These are phyloP conservation scores for Lachnellula occidentalis DNA, from an alignment of 2,329 filamentous ascomycete species.

Conservation along the genomic window DNA sequence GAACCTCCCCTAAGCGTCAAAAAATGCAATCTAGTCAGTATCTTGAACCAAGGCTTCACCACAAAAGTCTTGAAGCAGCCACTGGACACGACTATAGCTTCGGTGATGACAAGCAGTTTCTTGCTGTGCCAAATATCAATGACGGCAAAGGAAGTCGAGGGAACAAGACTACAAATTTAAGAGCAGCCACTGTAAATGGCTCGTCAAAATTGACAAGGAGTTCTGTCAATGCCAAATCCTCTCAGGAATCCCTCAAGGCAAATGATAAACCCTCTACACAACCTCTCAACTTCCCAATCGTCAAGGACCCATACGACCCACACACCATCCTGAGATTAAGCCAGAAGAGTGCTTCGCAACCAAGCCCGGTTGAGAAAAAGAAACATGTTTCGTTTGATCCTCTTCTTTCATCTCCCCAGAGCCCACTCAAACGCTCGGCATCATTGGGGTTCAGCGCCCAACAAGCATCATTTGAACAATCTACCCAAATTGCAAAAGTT, in stretches of 20 bases:
- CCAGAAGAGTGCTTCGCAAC: slow-evolving; percentile 55
- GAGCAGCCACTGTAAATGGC: neutral
- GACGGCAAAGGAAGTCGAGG: neutral
- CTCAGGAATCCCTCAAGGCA: slow-evolving; percentile 37
- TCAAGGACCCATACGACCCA: slow-evolving; percentile 69
- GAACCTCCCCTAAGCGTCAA: slow-evolving; percentile 1
- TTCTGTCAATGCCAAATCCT: slow-evolving; percentile 22
- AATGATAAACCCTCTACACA: slow-evolving; percentile 30
- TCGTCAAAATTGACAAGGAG: slow-evolving; percentile 8
- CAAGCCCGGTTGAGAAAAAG: slow-evolving; percentile 36
- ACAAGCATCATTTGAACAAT: neutral
- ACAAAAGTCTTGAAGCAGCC: neutral
- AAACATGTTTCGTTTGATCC: slow-evolving; percentile 36
- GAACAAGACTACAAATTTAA: neutral
- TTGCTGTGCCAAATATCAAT: neutral
- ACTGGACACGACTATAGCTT: neutral
- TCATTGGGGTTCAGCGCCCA: neutral
- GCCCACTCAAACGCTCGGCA: neutral
- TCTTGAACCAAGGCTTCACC: neutral
- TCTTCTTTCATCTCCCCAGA: slow-evolving; percentile 8
- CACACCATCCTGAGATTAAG: slow-evolving; percentile 59
- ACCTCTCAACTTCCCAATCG: slow-evolving; percentile 63
- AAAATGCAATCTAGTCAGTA: neutral
- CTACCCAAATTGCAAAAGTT: slow-evolving; percentile 4
- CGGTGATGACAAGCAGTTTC: neutral